phyloP scores from a whole-genome alignment of 2,329 filamentous ascomycete genomes.

The Aspergillus ibericus region DNA sequence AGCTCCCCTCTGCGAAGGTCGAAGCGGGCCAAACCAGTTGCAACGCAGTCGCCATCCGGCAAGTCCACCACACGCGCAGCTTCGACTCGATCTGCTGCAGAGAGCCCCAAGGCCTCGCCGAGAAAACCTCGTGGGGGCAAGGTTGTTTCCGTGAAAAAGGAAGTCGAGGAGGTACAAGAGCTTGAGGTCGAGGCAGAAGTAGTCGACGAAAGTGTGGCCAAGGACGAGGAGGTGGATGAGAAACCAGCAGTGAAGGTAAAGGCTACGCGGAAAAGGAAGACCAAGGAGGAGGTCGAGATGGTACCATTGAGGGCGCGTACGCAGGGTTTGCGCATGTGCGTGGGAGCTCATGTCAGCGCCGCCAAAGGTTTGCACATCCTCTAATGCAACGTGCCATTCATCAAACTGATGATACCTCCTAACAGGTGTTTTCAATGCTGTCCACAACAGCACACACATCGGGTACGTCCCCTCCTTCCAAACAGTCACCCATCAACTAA shows the following conservation, averaged over 20 bases:
- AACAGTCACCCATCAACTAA: neutral
- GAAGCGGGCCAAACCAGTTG: constrained; percentile 29
- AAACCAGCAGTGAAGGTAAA: constrained; percentile 50
- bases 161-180: constrained; percentile 17
- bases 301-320: constrained; percentile 70
- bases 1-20: constrained; percentile 30
- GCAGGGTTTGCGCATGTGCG: constrained; percentile 71
- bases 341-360: constrained; percentile 88
- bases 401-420: constrained; percentile 11
- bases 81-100: constrained; percentile 4
- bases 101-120: constrained; percentile 12
- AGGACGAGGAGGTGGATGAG: constrained; percentile 21
- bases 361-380: constrained; percentile 67
- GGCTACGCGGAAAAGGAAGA: constrained; percentile 50
- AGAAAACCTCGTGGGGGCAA: neutral
- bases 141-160: constrained; percentile 13
- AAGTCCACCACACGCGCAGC: neutral
- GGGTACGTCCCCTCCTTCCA: constrained; percentile 47
- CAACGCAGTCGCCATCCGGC: neutral
- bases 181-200: neutral
- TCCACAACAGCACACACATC: constrained; percentile 74
- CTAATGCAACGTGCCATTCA: constrained; percentile 4
- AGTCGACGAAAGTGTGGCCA: constrained; percentile 12
- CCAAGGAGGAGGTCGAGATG: constrained; percentile 54
- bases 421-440: constrained; percentile 81